A percentile compares a stretch with the other conserved stretches of the same genome.
Evolutionary conservation across 192 early-diverging fungal genomes (phyloP).

Genomic region (Umbelopsis isabellina): DNA sequence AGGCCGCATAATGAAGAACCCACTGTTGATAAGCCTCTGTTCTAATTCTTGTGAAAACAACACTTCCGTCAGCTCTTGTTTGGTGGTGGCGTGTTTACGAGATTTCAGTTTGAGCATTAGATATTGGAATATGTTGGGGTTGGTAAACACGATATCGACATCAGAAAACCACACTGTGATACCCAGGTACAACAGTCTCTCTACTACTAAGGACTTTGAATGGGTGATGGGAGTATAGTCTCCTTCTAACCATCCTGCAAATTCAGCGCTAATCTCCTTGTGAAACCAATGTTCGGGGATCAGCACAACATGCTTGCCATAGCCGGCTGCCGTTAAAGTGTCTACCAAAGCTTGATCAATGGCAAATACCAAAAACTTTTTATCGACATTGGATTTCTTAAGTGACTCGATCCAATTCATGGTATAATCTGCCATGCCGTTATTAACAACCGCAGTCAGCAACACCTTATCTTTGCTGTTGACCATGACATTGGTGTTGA

Average conservation of each 20-base stretch:
- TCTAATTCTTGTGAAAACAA: conserved; percentile 40
- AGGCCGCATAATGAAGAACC: conserved; percentile 42
- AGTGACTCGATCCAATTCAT: conserved; percentile 46
- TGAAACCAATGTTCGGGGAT: conserved; percentile 46
- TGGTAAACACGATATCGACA: conserved; percentile 47
- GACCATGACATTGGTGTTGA: conserved; percentile 20
- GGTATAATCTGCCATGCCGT: conserved; percentile 45
- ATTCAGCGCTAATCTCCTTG: conserved; percentile 25
- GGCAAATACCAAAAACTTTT: conserved; percentile 41
- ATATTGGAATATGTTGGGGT: conserved; percentile 34
- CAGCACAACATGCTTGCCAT: conserved; percentile 32
- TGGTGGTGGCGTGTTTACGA: conserved; percentile 6
- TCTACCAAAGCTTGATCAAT: conserved; percentile 40
- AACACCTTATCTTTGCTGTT: conserved; percentile 22
- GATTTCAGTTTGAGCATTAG: conserved; percentile 31
- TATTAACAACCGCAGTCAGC: conserved; percentile 42
- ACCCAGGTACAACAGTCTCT: conserved; percentile 35
- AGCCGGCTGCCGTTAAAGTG: conserved; percentile 29
- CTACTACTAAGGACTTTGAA: conserved; percentile 43
- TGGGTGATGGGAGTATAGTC: conserved; percentile 46
- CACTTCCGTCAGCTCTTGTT: conserved; percentile 26
- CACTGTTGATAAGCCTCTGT: conserved; percentile 36
- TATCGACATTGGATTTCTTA: conserved; percentile 23
- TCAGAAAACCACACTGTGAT: conserved; percentile 45
- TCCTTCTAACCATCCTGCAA: conserved; percentile 27